Conservation (phyloP, 371 early-diverging fungal species). For the Coemansia sp. region DNA sequence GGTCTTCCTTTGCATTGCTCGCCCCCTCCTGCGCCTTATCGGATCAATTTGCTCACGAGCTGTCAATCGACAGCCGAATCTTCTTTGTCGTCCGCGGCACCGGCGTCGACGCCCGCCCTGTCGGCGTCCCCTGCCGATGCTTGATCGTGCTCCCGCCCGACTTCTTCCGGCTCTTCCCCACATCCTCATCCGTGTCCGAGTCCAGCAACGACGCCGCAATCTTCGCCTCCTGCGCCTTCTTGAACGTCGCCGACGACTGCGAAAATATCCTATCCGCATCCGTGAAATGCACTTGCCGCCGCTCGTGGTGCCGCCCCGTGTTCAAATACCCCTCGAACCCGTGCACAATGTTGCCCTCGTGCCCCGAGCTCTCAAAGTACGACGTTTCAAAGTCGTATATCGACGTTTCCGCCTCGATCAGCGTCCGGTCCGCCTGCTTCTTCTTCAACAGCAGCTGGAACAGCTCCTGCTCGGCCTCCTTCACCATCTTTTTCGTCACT, state of each 20-base stretch:
- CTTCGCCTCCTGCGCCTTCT: constrained; percentile 49
- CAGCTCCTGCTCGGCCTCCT: constrained; percentile 49
- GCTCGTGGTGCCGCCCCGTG: constrained; percentile 28
- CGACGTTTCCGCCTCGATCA: constrained; percentile 54
- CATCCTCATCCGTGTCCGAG: constrained; percentile 39
- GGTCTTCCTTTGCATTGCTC: too few species aligned
- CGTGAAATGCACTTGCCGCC: constrained; percentile 46
- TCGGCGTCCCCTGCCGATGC: constrained; percentile 32
- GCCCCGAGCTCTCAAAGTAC: constrained; percentile 60
- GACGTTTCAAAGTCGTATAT: constrained; percentile 63
- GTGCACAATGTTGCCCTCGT: constrained; percentile 59
- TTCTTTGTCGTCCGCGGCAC: constrained; percentile 30
- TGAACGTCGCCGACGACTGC: constrained; percentile 56
- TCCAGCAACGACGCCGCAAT: constrained; percentile 47
- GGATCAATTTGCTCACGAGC: background rate
- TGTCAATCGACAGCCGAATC: constrained; percentile 38
- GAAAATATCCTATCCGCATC: constrained; percentile 62
- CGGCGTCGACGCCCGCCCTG: constrained; percentile 31
- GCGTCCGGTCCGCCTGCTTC: constrained; percentile 44
- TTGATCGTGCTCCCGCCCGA: constrained; percentile 45
- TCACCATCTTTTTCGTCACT: constrained; percentile 47
- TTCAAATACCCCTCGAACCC: constrained; percentile 63
- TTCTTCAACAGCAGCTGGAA: constrained; percentile 42
- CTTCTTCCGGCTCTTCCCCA: background rate
- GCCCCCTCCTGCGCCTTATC: too few species aligned